Percentiles rank a stretch among this genome's conserved stretches.
Evolutionary conservation across 2,329 filamentous ascomycete genomes (phyloP).

Genomic region (Epichloe sp.): DNA sequence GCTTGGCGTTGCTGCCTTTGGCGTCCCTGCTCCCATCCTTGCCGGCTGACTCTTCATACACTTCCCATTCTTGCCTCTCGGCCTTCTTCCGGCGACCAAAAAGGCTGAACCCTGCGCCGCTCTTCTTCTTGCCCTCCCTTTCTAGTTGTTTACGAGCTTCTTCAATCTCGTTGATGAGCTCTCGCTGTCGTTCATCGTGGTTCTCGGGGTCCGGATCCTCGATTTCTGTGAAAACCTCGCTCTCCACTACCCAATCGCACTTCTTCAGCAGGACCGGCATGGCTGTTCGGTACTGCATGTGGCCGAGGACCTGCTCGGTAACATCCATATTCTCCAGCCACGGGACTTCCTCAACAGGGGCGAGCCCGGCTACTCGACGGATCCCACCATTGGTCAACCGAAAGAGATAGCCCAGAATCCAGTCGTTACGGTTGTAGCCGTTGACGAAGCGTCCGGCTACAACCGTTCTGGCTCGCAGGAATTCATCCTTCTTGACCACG

Average conservation of each 20-base stretch:
- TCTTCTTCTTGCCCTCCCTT: conserved; percentile 56
- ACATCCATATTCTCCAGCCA: conserved; percentile 84
- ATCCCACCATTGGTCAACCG: conserved; percentile 87
- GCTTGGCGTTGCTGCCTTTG: conserved; percentile 15
- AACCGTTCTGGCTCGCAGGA: conserved; percentile 64
- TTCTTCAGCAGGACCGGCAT: conserved; percentile 82
- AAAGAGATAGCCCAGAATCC: conserved; percentile 95
- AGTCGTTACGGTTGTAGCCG: conserved; percentile 87
- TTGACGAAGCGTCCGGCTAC: conserved; percentile 91
- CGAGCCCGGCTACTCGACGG: conserved; percentile 74
- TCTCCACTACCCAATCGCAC: conserved; percentile 83
- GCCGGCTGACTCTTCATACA: conserved; percentile 58
- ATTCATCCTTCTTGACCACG: conserved; percentile 86
- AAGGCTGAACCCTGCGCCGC: conserved; percentile 50
- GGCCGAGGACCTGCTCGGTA: conserved; percentile 72
- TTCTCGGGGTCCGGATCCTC: conserved; percentile 96
- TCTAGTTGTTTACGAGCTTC: conserved; percentile 82
- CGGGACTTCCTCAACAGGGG: conserved; percentile 58
- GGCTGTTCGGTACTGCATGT: conserved; percentile 90
- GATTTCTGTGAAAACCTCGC: conserved; percentile 90
- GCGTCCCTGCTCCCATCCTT: conserved; percentile 21
- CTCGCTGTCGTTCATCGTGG: conserved; percentile 72
- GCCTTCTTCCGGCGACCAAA: conserved; percentile 73
- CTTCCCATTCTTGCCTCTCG: conserved; percentile 85
- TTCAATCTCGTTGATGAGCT: conserved; percentile 93